A percentile compares a stretch with the other conserved stretches of the same genome.
phyloP scores from a whole-genome alignment of 139 green algal genomes.

The Chlorella vulgaris region DNA sequence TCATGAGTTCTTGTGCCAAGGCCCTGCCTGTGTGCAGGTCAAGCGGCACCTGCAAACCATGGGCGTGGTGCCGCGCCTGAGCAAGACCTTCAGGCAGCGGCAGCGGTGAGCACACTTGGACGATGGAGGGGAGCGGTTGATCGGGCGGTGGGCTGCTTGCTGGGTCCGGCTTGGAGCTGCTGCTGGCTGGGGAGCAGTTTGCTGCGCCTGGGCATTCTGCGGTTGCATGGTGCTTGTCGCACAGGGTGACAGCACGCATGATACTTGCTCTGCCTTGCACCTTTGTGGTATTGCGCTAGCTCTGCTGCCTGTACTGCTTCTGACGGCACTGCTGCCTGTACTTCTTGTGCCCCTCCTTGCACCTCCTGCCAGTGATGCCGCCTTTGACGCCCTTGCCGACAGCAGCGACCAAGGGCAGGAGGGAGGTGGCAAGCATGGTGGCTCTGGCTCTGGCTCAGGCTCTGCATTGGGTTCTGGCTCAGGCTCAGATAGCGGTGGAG shows the following conservation, averaged over 20 bases:
- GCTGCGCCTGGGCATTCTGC: too few relatives aligned
- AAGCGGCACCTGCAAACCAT: constrained; percentile 22
- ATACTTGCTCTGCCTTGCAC: too few relatives aligned
- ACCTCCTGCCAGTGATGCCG: constrained; percentile 4
- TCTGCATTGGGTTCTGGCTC: background rate
- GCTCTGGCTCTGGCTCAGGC: background rate
- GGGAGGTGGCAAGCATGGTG: background rate
- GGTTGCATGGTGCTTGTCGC: too few relatives aligned
- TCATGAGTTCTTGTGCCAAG: too few relatives aligned
- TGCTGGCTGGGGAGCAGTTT: too few relatives aligned
- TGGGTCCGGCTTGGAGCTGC: background rate
- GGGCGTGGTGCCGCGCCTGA: background rate
- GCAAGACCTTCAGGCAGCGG: background rate
- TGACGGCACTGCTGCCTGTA: background rate
- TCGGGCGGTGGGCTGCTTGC: background rate
- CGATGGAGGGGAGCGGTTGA: too few relatives aligned
- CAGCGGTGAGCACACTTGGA: constrained; percentile 15
- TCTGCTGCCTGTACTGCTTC: background rate
- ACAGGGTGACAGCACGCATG: too few relatives aligned
- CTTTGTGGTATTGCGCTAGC: too few relatives aligned
- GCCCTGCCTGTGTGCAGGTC: background rate
- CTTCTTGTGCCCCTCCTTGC: background rate
- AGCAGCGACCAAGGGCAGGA: background rate
- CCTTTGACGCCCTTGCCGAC: background rate
- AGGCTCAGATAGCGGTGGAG: background rate